Conservation (phyloP, 208 protist species). For the Tritrichomonas musculus region DNA sequence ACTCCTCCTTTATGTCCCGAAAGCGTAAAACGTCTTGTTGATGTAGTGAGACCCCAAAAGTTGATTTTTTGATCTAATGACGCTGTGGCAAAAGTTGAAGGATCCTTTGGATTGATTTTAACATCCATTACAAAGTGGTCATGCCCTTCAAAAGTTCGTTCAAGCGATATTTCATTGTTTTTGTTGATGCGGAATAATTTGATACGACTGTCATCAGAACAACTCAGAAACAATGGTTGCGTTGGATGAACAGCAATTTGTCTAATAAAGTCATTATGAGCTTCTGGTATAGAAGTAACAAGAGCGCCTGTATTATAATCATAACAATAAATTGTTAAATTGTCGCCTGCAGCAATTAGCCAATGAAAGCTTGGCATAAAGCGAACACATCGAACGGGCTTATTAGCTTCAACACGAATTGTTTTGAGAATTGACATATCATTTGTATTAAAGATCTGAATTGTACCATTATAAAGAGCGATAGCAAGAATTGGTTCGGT, state of each 20-base stretch:
- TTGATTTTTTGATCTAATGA: slow-evolving; percentile 91
- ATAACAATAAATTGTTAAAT: slow-evolving; percentile 49
- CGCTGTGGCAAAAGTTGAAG: slow-evolving; percentile 88
- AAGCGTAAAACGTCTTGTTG: slow-evolving; percentile 81
- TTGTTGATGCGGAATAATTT: slow-evolving; percentile 85
- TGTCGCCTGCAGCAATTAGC: slow-evolving; percentile 80
- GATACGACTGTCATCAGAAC: slow-evolving; percentile 93
- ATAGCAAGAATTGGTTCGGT: slow-evolving; percentile 86
- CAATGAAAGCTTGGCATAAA: too few species aligned
- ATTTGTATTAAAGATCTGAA: slow-evolving; percentile 93
- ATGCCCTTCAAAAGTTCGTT: slow-evolving; percentile 88
- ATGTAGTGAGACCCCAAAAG: slow-evolving; percentile 49
- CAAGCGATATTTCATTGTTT: slow-evolving; percentile 77
- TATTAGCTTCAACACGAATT: slow-evolving; percentile 80
- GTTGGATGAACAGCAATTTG: slow-evolving; percentile 89
- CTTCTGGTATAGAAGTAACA: slow-evolving; percentile 55
- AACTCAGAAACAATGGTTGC: slow-evolving; percentile 78
- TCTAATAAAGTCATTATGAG: slow-evolving; percentile 70
- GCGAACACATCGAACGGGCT: slow-evolving; percentile 80
- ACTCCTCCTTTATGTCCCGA: slow-evolving; percentile 94
- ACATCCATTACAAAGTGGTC: slow-evolving; percentile 94
- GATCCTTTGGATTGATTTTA: slow-evolving; percentile 92
- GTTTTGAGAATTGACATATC: slow-evolving; percentile 78
- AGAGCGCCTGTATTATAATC: background rate
- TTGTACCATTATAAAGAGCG: slow-evolving; percentile 51